A percentile compares a stretch with the other conserved stretches of the same genome.
Evolutionary conservation across 495 filamentous ascomycete species (phyloP).

Genomic region (Neurospora discreta): DNA sequence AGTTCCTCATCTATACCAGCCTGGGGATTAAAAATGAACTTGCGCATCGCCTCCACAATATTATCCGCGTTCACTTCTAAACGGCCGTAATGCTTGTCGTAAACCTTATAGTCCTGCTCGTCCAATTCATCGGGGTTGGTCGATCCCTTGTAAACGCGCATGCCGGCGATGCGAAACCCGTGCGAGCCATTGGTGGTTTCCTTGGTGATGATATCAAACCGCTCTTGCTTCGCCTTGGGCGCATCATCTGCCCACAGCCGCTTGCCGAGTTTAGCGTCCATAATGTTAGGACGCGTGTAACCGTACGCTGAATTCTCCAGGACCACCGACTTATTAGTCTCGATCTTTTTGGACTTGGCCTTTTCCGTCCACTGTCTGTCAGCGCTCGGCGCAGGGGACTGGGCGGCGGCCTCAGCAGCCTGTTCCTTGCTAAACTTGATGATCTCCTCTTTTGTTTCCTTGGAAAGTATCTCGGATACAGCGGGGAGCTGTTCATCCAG

Average conservation of each 20-base stretch:
- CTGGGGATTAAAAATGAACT: conserved; percentile 58
- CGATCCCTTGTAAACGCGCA: conserved; percentile 76
- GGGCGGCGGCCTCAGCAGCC: conserved; percentile 16
- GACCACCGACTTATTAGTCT: conserved; percentile 70
- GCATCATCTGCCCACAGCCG: conserved; percentile 82
- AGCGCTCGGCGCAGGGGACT: conserved; percentile 17
- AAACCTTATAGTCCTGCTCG: conserved; percentile 52
- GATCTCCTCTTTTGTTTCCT: conserved; percentile 29
- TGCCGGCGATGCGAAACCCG: conserved; percentile 84
- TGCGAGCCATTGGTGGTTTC: conserved; percentile 72
- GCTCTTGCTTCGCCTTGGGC: conserved; percentile 57
- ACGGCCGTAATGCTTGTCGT: conserved; percentile 82
- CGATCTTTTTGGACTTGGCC: conserved; percentile 41
- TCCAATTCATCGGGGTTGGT: conserved; percentile 35
- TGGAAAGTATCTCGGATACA: conserved; percentile 31
- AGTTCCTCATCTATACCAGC: conserved; percentile 45
- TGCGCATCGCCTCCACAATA: conserved; percentile 60
- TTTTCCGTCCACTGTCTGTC: background rate
- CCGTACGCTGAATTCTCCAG: conserved; percentile 77
- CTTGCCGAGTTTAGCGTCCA: conserved; percentile 86
- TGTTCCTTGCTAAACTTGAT: conserved; percentile 17
- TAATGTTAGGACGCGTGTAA: conserved; percentile 79
- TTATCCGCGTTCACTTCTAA: conserved; percentile 53
- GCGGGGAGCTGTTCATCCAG: conserved; percentile 42
- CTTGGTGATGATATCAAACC: conserved; percentile 67